Evolutionary conservation across 305 asterid species (phyloP), one percentile per base, ranked within the genome.

Genomic region (Solanum aculeatissimum): DNA sequence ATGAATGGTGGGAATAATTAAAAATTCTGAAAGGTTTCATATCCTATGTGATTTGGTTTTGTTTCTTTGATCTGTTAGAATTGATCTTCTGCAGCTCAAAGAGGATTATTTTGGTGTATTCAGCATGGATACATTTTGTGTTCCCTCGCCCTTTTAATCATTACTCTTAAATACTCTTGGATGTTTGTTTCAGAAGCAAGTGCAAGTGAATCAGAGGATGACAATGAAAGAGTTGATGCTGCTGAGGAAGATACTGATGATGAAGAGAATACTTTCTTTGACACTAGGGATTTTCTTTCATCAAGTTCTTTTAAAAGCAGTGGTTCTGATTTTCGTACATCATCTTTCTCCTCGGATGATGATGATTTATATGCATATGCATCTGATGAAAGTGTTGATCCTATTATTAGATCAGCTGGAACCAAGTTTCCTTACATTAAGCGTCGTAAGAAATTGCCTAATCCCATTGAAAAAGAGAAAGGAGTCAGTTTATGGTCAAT

Each of bases 401-500:
- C 95, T 78, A 89, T 84, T 62, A 93, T 90, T 71, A 90, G 86
- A 92, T 88, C 90, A 65, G 95, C 93, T 47, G 97, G 95, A 87
- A 85, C 91, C 82, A 94, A 92, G 86, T 97, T 92, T 83, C 98
- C 96, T 80, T 83, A 82, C 84, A 90, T 97, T 60, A 95, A 95
- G 89, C 95, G 97, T 45, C 93, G 99, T 42, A 92, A 91, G 92
- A 97, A 93, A 85, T 88, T 95, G 90, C 98, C 99, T 1, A 94
- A 91, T 77, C 98, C 99, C 74, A 89, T 89, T 74, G 98, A 97
- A 91, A 92, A 91, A 86, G 98, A 97, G 89, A 94, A 94, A 92
- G 98, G 98, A 80, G 98, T 94, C 87, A 97, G 98, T 85, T 90
- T 97, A 40, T 97, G 99, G 98, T 97, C 99, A 8, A 97, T 97